phyloP scores from a whole-genome alignment of 2,329 filamentous ascomycete genomes.

The Alternaria longipes region DNA sequence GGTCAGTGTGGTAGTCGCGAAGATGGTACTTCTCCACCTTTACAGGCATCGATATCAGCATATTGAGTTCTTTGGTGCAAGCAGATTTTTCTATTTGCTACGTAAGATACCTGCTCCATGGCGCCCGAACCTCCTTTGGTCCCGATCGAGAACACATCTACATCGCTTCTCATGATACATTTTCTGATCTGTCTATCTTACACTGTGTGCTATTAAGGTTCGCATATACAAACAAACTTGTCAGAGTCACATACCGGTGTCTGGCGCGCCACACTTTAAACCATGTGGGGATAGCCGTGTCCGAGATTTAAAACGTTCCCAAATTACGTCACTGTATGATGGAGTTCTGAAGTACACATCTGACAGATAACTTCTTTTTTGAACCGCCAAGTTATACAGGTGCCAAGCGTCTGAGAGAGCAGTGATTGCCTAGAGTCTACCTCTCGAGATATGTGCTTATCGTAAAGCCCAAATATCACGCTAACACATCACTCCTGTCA shows the following conservation, averaged over 20 bases:
- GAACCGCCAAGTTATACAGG: neutral
- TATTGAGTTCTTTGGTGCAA: too few species aligned
- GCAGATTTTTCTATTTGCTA: too few species aligned
- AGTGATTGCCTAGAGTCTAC: neutral
- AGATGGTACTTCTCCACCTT: too few species aligned
- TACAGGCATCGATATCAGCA: too few species aligned
- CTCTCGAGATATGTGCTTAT: neutral
- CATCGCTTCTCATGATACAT: neutral
- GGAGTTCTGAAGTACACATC: neutral
- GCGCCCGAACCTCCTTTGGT: too few species aligned
- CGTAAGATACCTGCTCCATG: too few species aligned
- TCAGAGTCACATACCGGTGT: neutral
- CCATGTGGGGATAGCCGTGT: neutral
- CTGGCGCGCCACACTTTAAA: neutral
- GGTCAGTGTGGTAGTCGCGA: too few species aligned
- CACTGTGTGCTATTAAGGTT: neutral
- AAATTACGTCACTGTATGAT: neutral
- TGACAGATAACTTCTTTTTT: neutral
- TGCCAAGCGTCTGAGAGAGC: too few species aligned
- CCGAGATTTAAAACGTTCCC: neutral
- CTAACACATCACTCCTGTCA: neutral
- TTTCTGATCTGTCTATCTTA: neutral
- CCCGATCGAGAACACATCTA: neutral
- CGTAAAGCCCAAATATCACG: neutral
- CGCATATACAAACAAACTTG: neutral